Evolutionary conservation across 2,329 filamentous ascomycete species (phyloP).

Genomic region (Macrophomina phaseolina): DNA sequence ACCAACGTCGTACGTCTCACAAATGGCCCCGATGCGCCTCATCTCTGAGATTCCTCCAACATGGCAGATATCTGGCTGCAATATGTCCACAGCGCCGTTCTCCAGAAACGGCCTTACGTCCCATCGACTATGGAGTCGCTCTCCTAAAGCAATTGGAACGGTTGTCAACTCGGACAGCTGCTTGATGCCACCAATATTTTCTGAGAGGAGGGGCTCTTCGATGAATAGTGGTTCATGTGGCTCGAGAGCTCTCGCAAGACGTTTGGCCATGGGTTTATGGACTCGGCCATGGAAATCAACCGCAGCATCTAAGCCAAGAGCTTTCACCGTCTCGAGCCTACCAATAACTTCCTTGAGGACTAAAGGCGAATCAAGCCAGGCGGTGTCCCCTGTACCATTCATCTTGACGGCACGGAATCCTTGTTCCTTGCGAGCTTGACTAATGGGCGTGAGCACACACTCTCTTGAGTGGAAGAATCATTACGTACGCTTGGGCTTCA

Average conservation of each 20-base stretch:
- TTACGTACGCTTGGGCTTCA: too few relatives aligned
- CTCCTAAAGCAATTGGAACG: slow-evolving; percentile 73
- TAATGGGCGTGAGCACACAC: too few relatives aligned
- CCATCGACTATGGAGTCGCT: slow-evolving; percentile 74
- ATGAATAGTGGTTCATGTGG: slow-evolving; percentile 74
- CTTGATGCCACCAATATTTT: slow-evolving; percentile 71
- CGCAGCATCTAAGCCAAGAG: slow-evolving; percentile 72
- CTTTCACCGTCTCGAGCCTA: slow-evolving; percentile 71
- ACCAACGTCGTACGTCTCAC: slow-evolving; percentile 68
- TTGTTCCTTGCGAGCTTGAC: slow-evolving; percentile 63
- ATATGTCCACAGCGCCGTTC: slow-evolving; percentile 68
- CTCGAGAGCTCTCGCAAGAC: slow-evolving; percentile 70
- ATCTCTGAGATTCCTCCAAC: slow-evolving; percentile 76
- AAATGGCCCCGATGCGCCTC: slow-evolving; percentile 71
- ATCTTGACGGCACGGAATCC: slow-evolving; percentile 75
- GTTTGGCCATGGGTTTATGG: slow-evolving; percentile 82
- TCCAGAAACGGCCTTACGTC: slow-evolving; percentile 76
- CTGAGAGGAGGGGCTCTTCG: slow-evolving; percentile 74
- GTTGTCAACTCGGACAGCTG: slow-evolving; percentile 63
- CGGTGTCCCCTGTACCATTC: slow-evolving; percentile 78
- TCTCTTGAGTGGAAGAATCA: too few relatives aligned
- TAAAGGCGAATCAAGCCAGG: slow-evolving; percentile 75
- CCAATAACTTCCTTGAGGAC: slow-evolving; percentile 68
- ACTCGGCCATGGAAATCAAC: slow-evolving; percentile 80
- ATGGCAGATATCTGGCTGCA: slow-evolving; percentile 76